Evolutionary conservation across 2,329 filamentous ascomycete genomes (phyloP).

Genomic region (Tolypocladium ovalisporum): DNA sequence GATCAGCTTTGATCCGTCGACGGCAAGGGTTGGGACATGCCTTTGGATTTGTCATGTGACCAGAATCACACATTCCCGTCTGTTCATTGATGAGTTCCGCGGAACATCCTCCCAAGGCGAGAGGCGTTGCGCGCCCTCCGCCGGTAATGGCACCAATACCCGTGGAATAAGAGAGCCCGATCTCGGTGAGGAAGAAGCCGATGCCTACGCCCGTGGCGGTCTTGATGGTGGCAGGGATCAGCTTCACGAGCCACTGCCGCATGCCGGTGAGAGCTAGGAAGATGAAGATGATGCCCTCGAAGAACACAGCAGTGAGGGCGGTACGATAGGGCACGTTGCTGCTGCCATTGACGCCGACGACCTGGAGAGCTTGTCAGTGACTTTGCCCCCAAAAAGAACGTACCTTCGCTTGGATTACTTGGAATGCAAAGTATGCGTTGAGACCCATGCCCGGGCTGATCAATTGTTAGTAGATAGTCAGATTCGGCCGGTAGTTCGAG

Average conservation of each 20-base stretch:
- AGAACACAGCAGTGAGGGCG: slow-evolving; percentile 52
- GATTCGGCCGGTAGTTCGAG: neutral
- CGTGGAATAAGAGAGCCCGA: slow-evolving; percentile 63
- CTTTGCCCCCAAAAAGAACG: too few relatives aligned
- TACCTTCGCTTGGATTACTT: slow-evolving; percentile 17
- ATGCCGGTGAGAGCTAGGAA: slow-evolving; percentile 55
- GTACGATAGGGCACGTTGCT: slow-evolving; percentile 47
- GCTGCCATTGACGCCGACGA: slow-evolving; percentile 48
- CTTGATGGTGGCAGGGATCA: slow-evolving; percentile 55
- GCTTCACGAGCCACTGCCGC: slow-evolving; percentile 60
- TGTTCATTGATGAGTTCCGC: slow-evolving; percentile 35
- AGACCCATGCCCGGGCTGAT: slow-evolving; percentile 54
- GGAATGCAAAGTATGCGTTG: slow-evolving; percentile 58
- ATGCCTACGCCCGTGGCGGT: slow-evolving; percentile 56
- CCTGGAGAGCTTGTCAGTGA: slow-evolving; percentile 12
- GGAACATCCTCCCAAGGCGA: slow-evolving; percentile 67
- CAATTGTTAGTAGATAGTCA: slow-evolving; percentile 3
- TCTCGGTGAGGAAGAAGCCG: slow-evolving; percentile 52
- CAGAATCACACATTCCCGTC: slow-evolving; percentile 39
- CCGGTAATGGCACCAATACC: slow-evolving; percentile 79
- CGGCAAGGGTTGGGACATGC: slow-evolving; percentile 24
- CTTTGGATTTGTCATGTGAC: slow-evolving; percentile 69
- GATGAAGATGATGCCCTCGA: slow-evolving; percentile 55
- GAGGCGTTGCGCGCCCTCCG: slow-evolving; percentile 50
- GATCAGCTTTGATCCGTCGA: slow-evolving; percentile 1